Percentiles rank a stretch among this genome's conserved stretches.
phyloP scores from a whole-genome alignment of 1,284 basidiomycete species.

The Trichosporon inkin region DNA sequence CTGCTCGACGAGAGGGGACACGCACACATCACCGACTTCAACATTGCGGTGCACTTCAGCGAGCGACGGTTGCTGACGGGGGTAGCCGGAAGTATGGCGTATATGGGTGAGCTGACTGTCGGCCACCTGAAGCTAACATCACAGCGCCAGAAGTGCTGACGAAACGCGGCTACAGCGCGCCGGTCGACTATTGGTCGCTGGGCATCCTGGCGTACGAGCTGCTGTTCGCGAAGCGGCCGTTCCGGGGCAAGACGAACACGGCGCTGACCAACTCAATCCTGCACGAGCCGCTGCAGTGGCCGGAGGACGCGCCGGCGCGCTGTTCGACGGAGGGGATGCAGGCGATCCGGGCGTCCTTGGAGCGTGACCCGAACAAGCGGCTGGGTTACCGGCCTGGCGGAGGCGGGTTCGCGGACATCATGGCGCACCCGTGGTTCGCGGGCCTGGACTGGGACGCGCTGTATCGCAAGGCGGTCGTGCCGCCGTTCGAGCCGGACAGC shows the following conservation, averaged over 20 bases:
- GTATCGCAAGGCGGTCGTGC: conserved; percentile 68
- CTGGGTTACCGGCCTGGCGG: conserved; percentile 75
- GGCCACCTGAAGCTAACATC: conserved; percentile 9
- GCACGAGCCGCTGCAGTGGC: conserved; percentile 51
- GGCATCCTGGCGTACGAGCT: conserved; percentile 90
- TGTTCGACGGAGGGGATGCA: conserved; percentile 48
- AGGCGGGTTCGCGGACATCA: conserved; percentile 73
- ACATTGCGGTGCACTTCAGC: conserved; percentile 95
- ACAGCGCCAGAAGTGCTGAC: conserved; percentile 79
- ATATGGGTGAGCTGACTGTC: conserved; percentile 81
- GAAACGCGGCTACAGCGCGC: conserved; percentile 68
- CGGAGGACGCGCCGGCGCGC: conserved; percentile 46
- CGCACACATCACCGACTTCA: conserved; percentile 96
- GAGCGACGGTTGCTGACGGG: conserved; percentile 74
- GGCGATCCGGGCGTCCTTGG: conserved; percentile 60
- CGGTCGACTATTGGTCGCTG: conserved; percentile 95
- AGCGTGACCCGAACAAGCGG: conserved; percentile 75
- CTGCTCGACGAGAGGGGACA: conserved; percentile 87
- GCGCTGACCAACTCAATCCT: conserved; percentile 84
- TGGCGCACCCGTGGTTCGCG: conserved; percentile 80
- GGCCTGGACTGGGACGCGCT: conserved; percentile 81
- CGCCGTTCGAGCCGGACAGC: conserved; percentile 92
- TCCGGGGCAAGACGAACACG: conserved; percentile 84
- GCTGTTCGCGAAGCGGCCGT: conserved; percentile 84
- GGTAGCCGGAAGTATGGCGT: conserved; percentile 95